Evolutionary conservation across 1,284 basidiomycete species (phyloP), one percentile per base, ranked within the genome.

Genomic region (Ceratobasidium sp.): DNA sequence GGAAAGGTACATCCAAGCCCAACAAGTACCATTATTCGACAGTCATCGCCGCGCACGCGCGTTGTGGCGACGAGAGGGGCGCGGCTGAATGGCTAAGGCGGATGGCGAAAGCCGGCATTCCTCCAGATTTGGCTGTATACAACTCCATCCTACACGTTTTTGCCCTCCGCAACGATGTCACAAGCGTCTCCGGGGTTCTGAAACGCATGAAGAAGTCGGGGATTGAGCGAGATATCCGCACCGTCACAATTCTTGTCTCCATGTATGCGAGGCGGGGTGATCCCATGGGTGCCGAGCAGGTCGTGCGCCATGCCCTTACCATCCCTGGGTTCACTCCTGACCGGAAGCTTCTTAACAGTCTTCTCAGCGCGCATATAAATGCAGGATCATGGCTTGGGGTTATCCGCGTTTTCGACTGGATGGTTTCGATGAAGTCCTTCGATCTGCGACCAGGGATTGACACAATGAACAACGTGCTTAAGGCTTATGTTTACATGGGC

Each of bases 311-410:
- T 46, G 89, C 90, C 71, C 69, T 75, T 1, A 69, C 88, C 27
- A 74, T 76, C 9, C 83, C 87, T 52, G 87, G 87, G 2, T 75
- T 93, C 59, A 74, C 77, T 2, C 89, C 91, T 0, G 87, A 90
- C 75, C 81, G 82, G 27, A 77, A 79, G 19, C 86, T 92, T 80
- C 81, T 89, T 74, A 83, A 84, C 9, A 81, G 90, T 2, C 77
- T 98, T 58, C 87, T 98, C 84, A 87, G 93, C 74, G 91, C 90
- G 0, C 86, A 94, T 74, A 88, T 94, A 66, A 87, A 93, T 75
- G 83, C 87, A 1, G 91, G 90, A 0, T 85, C 86, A n/a, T 95
- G 91, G 88, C 77, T 80, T 52, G 86, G 87, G 44, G 90, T 88
- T 49, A 82, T 92, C 72, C 82, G 84, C 33, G 79, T 86, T 25